A percentile compares a stretch with the other conserved stretches of the same genome.
These are phyloP conservation scores for Irpex sp. DNA, from an alignment of 1,284 basidiomycete genomes.

Conservation along the genomic window DNA sequence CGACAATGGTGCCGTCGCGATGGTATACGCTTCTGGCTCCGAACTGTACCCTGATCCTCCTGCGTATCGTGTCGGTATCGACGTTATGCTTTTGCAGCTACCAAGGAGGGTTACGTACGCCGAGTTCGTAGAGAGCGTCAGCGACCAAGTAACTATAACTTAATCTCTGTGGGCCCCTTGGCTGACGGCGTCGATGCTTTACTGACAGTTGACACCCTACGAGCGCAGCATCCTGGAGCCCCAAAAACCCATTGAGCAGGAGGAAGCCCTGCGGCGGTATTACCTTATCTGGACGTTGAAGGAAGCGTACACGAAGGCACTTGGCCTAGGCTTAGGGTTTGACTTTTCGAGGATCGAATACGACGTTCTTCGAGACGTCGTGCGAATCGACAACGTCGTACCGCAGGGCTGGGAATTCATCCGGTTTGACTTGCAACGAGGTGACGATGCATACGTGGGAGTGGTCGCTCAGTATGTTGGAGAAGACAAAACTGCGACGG, in stretches of 20 bases:
- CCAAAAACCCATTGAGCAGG: conserved; percentile 26
- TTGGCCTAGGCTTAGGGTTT: conserved; percentile 76
- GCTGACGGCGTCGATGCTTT: background rate
- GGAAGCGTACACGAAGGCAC: conserved; percentile 82
- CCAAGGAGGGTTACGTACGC: conserved; percentile 50
- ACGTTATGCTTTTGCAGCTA: conserved; percentile 69
- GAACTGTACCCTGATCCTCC: conserved; percentile 42
- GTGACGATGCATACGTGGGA: conserved; percentile 50
- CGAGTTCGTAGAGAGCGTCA: conserved; percentile 58
- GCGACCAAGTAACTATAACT: conserved; percentile 50
- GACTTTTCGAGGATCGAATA: conserved; percentile 72
- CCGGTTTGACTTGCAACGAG: conserved; percentile 45
- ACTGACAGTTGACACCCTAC: conserved; percentile 3
- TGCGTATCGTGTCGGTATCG: conserved; percentile 60
- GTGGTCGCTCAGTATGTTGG: conserved; percentile 50
- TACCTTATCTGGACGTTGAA: conserved; percentile 84
- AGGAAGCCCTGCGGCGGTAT: conserved; percentile 48
- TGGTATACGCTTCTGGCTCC: conserved; percentile 55
- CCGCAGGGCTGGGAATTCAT: conserved; percentile 63
- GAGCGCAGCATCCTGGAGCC: conserved; percentile 39
- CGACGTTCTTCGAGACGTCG: conserved; percentile 40
- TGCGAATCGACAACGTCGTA: conserved; percentile 53
- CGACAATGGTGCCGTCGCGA: conserved; percentile 64
- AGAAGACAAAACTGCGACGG: conserved; percentile 10
- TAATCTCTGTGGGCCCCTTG: background rate